Evolutionary conservation across 495 filamentous ascomycete species (phyloP).

Genomic region (Immersiella caudata): DNA sequence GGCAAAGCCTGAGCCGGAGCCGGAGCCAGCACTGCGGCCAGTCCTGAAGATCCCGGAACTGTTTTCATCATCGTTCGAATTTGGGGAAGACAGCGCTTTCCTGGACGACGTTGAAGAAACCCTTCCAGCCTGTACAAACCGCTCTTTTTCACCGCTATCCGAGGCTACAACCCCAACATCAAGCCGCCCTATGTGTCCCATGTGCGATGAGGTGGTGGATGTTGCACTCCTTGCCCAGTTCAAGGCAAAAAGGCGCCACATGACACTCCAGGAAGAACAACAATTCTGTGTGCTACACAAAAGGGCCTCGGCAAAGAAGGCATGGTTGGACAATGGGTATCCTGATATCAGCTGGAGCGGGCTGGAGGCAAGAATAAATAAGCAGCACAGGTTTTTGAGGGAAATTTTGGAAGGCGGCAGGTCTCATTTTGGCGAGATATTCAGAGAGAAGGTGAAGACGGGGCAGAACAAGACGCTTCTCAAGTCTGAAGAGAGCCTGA

Average conservation of each 20-base stretch:
- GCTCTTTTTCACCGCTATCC: slow-evolving; percentile 3
- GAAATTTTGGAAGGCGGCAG: slow-evolving; percentile 59
- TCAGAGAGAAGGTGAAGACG: slow-evolving; percentile 59
- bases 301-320: slow-evolving; percentile 54
- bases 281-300: slow-evolving; percentile 77
- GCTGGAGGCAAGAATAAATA: slow-evolving; percentile 64
- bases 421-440: slow-evolving; percentile 65
- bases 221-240: slow-evolving; percentile 52
- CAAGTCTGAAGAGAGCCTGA: slow-evolving; percentile 55
- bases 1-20: neutral
- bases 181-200: slow-evolving; percentile 56
- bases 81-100: neutral
- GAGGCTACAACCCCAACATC: neutral
- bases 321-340: slow-evolving; percentile 69
- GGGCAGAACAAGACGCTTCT: slow-evolving; percentile 65
- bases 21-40: slow-evolving; percentile 17
- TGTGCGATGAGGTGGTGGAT: slow-evolving; percentile 67
- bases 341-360: slow-evolving; percentile 76
- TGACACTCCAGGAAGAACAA: slow-evolving; percentile 63
- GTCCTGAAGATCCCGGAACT: slow-evolving; percentile 23
- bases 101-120: neutral
- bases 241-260: slow-evolving; percentile 45
- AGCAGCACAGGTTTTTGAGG: slow-evolving; percentile 58
- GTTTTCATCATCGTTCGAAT: slow-evolving; percentile 17
- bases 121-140: neutral